Percentiles rank a stretch among this genome's conserved stretches.
Conservation (phyloP, 805 yeast species). For the Clavispora fructus region DNA sequence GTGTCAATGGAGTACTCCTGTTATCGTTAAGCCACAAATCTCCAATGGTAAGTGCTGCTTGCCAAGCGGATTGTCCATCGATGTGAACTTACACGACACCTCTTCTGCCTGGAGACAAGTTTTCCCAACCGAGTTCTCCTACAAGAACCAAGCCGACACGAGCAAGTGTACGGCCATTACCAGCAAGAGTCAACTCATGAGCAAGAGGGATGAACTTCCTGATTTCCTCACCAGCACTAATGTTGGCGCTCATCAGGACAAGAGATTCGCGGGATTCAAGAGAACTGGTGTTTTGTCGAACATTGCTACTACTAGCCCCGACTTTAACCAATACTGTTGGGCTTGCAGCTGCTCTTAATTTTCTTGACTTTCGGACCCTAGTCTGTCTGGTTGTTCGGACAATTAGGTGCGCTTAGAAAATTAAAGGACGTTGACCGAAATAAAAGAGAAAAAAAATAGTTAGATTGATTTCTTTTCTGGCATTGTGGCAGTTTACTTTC, state of each 20-base stretch:
- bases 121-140: conserved; percentile 1
- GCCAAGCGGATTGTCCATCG: conserved; percentile 4
- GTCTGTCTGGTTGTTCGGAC: neutral
- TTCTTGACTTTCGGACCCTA: neutral
- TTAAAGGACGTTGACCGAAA: neutral
- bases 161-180: neutral
- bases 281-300: neutral
- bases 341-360: conserved; percentile 2
- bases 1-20: conserved; percentile 6
- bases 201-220: conserved; percentile 3
- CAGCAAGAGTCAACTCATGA: conserved; percentile 1
- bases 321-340: conserved; percentile 7
- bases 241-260: conserved; percentile 1
- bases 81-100: conserved; percentile 1
- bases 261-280: conserved; percentile 4
- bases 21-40: conserved; percentile 4
- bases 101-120: conserved; percentile 3
- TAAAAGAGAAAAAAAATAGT: neutral
- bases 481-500: neutral
- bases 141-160: neutral
- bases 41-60: conserved; percentile 5
- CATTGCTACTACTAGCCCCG: conserved; percentile 1
- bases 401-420: neutral
- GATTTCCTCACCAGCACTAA: neutral
- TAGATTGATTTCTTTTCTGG: neutral